Evolutionary conservation across 129 eudicot genomes (phyloP), one percentile per base, ranked within the genome.

Genomic region (Flaveria linearis): DNA sequence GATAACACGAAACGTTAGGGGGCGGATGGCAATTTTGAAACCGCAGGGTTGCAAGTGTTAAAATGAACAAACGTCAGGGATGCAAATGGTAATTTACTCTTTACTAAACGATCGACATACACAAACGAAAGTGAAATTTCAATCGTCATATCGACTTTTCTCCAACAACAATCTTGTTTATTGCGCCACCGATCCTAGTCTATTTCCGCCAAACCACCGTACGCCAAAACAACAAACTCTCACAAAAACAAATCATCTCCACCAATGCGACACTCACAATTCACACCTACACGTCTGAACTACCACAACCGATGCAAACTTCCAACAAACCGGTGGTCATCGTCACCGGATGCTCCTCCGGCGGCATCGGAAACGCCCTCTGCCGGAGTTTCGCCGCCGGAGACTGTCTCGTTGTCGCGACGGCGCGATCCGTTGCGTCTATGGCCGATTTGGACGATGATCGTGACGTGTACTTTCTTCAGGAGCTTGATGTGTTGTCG

Each of bases 321-420:
- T 56, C 41, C 78, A 74, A 81, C 58, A 80, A 84, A 72, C 89
- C 82, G 58, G 96, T 93, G 49, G 98, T 90, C 58, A 39, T 93
- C 75, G 71, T 93, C 69, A 93, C 98, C 3, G 98, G 98, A 11
- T 93, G 98, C 60, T 80, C 97, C 52, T 45, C 77, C 47, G 97
- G 98, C 64, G 97, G 98, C 74, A 94, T 94, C 16, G 98, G 98
- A 76, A 85, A 91, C 84, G 88, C 97, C 20, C 93, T 94, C 2
- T 96, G 96, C 10, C 88, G 82, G 49, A 91, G 86, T 14, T 91
- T 94, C 68, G 96, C 96, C 68, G 85, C 87, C 75, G 67, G 84
- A 26, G 71, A 84, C 73, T 94, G 97, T 83, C 78, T 76, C 0
- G 97, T 94, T 4, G 93, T 91, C 17, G 90, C 98, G 57, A 94